These are phyloP conservation scores for Hypomyces perniciosus DNA, from an alignment of 2,329 filamentous ascomycete species.

Conservation along the genomic window DNA sequence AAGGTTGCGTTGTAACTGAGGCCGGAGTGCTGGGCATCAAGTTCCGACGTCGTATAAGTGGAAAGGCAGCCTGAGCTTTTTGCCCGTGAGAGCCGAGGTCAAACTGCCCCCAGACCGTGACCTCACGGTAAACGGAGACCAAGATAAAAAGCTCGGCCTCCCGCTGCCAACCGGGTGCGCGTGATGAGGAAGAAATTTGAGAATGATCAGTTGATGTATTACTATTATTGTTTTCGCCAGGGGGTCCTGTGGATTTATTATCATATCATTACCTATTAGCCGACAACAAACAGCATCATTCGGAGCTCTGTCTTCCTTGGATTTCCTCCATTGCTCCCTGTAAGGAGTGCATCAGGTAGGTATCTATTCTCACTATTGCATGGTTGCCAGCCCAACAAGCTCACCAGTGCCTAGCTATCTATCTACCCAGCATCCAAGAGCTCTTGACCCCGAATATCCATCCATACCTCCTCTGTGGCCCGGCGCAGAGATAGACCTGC, in stretches of 20 bases:
- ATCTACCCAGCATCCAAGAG: neutral
- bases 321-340: too few species aligned
- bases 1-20: neutral
- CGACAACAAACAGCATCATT: too few species aligned
- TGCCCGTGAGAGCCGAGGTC: constrained; percentile 11
- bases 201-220: neutral
- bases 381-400: too few species aligned
- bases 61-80: neutral
- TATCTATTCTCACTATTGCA: too few species aligned
- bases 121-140: neutral
- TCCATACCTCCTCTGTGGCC: neutral
- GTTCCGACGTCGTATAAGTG: neutral
- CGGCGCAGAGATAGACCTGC: too few species aligned
- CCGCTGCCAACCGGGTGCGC: neutral
- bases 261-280: too few species aligned
- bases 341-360: too few species aligned
- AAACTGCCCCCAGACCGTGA: neutral
- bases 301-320: too few species aligned
- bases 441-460: neutral
- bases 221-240: neutral
- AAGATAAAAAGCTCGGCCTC: neutral
- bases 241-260: too few species aligned
- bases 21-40: neutral
- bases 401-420: neutral
- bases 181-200: neutral